Conservation (phyloP, 2,329 filamentous ascomycete genomes). For the Hymenoscyphus repandus region DNA sequence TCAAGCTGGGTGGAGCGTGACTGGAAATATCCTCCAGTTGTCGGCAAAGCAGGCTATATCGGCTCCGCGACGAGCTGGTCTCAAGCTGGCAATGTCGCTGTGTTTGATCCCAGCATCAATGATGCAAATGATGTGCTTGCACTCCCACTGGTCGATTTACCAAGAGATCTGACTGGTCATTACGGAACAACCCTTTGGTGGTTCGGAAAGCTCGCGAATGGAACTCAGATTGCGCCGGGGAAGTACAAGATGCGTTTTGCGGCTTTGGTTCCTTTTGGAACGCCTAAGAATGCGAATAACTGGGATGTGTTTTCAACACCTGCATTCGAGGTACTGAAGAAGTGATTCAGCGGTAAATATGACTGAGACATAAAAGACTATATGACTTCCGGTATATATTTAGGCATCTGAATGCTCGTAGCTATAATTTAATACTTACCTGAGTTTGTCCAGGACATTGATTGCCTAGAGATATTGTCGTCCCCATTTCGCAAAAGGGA, state of each 20-base stretch:
- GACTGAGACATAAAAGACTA: no score
- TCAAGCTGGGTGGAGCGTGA: not conserved
- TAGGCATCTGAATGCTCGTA: no score
- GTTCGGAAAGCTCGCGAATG: not conserved
- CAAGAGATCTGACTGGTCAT: not conserved
- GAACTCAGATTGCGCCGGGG: not conserved
- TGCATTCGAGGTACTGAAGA: not conserved
- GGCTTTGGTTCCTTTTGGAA: not conserved
- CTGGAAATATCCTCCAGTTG: not conserved
- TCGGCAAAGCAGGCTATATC: not conserved
- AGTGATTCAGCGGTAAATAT: not conserved
- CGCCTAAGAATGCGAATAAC: not conserved
- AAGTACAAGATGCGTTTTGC: slow-evolving; percentile 1
- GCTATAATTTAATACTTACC: no score
- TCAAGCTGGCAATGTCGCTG: not conserved
- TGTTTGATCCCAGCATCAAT: not conserved
- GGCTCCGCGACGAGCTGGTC: not conserved
- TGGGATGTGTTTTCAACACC: not conserved
- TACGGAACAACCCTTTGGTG: not conserved
- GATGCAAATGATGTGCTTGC: not conserved
- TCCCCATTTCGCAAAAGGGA: not conserved
- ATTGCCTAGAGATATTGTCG: no score
- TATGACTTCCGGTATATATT: no score
- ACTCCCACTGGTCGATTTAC: not conserved
- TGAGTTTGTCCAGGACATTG: no score